Base-by-base conservation (phyloP, 768 basidiomycete genomes). In the Scleroderma bovista region DNA sequence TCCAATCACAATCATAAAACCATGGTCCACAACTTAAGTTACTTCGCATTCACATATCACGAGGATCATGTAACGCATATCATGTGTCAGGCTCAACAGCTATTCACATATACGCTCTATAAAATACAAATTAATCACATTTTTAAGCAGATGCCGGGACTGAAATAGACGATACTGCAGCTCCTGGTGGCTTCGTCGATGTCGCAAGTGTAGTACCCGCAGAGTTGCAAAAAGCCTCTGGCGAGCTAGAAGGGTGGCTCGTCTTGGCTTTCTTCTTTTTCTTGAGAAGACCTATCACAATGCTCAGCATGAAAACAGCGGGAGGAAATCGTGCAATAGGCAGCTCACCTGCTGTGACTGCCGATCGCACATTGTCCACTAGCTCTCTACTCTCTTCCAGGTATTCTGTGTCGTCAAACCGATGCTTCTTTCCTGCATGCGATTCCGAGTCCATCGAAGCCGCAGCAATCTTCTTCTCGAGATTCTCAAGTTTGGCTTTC, bases 321-420 rank as follows among this genome's bases (percentile, higher is more conserved):
- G 32, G 23, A 16, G 20, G 17, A 56, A 16, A 3, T n/a, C 12
- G 4, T 1, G 11, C 22, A 26, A 23, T 7, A 46, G 4, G 24
- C 10, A 12, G 15, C 68, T 57, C 63, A 91, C 91, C 95, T 33
- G 80, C 78, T 42, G 84, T 75, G 12, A 99, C 95, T 3, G 95
- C 95, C 50, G 77, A 91, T 73, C 90, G 89, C 24, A 97, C 94
- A 55, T 78, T 83, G 56, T 95, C 93, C 2, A 92, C 89, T 23
- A 98, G 80, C 60, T 96, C 93, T 65, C 80, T 75, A 58, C 85
- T 93, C 70, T 95, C 85, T 64, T 97, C 93, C 34, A 99, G 64
- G 63, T 87, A 99, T 65, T 93, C 87, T 3, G 82, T 84, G 60
- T 99, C 95, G 44, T 97, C 93, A 41, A 98, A 84, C 23, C 89